Percentiles rank a stretch among this genome's conserved stretches.
phyloP scores from a whole-genome alignment of 1,284 basidiomycete species.

The Melampsora americana region DNA sequence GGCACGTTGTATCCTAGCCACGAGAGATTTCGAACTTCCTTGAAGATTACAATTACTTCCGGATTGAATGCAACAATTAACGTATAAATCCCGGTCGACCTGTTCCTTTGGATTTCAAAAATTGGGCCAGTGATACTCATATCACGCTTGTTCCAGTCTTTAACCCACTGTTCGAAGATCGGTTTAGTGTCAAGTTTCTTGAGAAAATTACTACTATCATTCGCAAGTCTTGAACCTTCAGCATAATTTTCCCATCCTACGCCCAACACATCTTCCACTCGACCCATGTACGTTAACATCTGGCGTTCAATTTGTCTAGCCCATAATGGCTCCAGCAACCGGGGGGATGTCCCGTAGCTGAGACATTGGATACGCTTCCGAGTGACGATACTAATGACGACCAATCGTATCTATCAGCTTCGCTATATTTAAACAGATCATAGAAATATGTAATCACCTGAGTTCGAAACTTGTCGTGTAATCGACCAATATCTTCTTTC shows the following conservation, averaged over 20 bases:
- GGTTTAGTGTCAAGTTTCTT: slow-evolving; percentile 91
- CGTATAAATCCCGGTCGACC: slow-evolving; percentile 67
- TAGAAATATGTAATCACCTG: slow-evolving; percentile 21
- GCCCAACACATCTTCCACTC: slow-evolving; percentile 97
- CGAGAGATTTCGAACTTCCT: slow-evolving; percentile 90
- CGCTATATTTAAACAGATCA: background rate
- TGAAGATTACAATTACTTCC: slow-evolving; percentile 96
- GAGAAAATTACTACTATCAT: slow-evolving; percentile 84
- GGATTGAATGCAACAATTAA: slow-evolving; percentile 95
- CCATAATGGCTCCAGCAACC: slow-evolving; percentile 97
- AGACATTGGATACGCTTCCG: slow-evolving; percentile 95
- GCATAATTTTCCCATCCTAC: slow-evolving; percentile 98
- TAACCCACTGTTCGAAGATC: slow-evolving; percentile 92
- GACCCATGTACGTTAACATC: slow-evolving; percentile 93
- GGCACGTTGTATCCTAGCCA: slow-evolving; percentile 96
- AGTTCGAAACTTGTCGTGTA: slow-evolving; percentile 73
- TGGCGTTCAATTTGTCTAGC: slow-evolving; percentile 96
- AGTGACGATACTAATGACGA: slow-evolving; percentile 88
- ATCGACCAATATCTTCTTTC: slow-evolving; percentile 90
- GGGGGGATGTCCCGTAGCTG: slow-evolving; percentile 96
- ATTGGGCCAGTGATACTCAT: slow-evolving; percentile 89
- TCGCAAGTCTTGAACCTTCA: slow-evolving; percentile 95
- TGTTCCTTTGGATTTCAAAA: slow-evolving; percentile 85
- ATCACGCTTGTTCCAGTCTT: slow-evolving; percentile 86
- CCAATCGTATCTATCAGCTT: slow-evolving; percentile 58